These are phyloP conservation scores for Trifolium fragiferum DNA, from an alignment of 306 rosid genomes.

Conservation along the genomic window DNA sequence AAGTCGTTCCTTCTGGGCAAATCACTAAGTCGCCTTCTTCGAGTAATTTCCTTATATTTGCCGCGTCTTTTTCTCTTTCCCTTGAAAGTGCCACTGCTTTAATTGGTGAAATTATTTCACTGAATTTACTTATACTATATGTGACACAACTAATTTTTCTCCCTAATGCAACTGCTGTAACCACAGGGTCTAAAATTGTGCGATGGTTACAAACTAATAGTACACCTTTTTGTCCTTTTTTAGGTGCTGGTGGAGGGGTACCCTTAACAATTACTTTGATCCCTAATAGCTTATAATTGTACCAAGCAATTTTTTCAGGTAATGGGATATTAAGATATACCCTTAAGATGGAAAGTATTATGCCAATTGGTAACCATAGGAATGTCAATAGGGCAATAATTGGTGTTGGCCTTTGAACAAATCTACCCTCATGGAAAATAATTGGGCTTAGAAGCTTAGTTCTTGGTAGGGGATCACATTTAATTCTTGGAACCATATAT, in stretches of 20 bases:
- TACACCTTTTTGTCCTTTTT: conserved; percentile 74
- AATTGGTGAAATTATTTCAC: conserved; percentile 83
- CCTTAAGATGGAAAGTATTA: conserved; percentile 71
- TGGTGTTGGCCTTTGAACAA: conserved; percentile 88
- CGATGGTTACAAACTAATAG: conserved; percentile 89
- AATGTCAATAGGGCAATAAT: conserved; percentile 65
- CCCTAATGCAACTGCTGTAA: conserved; percentile 71
- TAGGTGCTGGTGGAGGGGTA: conserved; percentile 83
- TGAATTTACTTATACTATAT: conserved; percentile 85
- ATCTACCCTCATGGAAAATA: conserved; percentile 91
- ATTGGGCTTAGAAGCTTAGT: conserved; percentile 77
- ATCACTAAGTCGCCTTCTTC: conserved; percentile 91
- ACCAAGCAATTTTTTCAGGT: conserved; percentile 72
- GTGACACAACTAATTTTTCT: conserved; percentile 95
- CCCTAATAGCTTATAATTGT: conserved; percentile 78
- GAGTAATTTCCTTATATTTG: conserved; percentile 65
- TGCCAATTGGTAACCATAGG: conserved; percentile 86
- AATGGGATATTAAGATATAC: conserved; percentile 78
- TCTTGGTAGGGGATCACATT: conserved; percentile 70
- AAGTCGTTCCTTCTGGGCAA: conserved; percentile 94
- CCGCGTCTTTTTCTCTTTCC: conserved; percentile 88
- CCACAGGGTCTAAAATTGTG: conserved; percentile 84
- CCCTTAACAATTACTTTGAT: conserved; percentile 74
- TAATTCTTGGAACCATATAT: conserved; percentile 71
- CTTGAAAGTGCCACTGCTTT: conserved; percentile 82